phyloP scores from a whole-genome alignment of 73 alveolate species.

The Paramecium pentaurelia region DNA sequence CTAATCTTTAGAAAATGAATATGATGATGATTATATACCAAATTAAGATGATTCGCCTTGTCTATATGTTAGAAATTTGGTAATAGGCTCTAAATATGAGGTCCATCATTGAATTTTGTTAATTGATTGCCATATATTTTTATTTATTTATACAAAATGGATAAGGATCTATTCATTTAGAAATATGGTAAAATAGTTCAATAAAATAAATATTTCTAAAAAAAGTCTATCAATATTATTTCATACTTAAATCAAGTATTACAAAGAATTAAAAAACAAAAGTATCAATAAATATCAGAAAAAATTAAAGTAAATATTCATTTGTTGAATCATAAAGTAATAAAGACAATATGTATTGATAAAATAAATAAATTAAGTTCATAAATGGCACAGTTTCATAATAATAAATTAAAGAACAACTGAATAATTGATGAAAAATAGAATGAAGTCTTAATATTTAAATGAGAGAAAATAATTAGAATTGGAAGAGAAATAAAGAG shows the following conservation, averaged over 20 bases:
- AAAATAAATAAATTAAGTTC: neutral
- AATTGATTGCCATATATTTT: neutral
- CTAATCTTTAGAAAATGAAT: neutral
- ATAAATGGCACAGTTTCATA: neutral
- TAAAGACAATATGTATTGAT: neutral
- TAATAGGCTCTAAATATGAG: neutral
- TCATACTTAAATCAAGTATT: neutral
- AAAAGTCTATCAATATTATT: neutral
- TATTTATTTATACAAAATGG: neutral
- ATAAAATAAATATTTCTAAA: neutral
- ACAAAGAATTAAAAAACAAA: neutral
- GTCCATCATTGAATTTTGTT: neutral
- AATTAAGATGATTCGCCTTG: constrained; percentile 7
- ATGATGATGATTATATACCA: constrained; percentile 3
- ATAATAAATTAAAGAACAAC: neutral
- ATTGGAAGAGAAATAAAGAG: neutral
- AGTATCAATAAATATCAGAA: neutral
- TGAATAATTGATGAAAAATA: neutral
- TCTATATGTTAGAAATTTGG: neutral
- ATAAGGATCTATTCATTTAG: neutral
- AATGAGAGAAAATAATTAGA: neutral
- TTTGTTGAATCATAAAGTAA: neutral
- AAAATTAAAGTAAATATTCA: neutral
- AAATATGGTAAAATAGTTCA: neutral
- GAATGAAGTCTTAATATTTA: neutral